Percentiles rank a stretch among this genome's conserved stretches.
Conservation (phyloP, 306 rosid species). For the Prunus padus region DNA sequence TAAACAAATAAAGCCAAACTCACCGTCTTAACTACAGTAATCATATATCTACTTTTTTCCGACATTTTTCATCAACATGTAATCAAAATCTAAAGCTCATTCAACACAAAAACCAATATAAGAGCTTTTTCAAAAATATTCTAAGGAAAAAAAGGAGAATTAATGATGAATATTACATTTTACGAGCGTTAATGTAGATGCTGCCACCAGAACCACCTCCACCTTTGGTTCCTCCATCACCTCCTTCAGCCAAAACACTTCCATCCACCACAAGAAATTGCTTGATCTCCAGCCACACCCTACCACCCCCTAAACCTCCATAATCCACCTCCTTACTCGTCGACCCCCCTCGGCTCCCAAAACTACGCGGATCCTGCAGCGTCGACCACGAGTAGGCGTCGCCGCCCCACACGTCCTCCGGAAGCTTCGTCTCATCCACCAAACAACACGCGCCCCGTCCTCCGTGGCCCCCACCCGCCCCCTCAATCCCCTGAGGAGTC, state of each 20-base stretch:
- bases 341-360: constrained; percentile 81
- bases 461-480: constrained; percentile 95
- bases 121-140: not conserved
- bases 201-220: constrained; percentile 99
- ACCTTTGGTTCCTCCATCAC: constrained; percentile 73
- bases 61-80: not conserved
- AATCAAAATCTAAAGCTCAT: not conserved
- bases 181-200: constrained; percentile 75
- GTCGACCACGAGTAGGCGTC: constrained; percentile 92
- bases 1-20: not conserved
- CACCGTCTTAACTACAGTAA: not conserved
- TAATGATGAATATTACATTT: constrained; percentile 57
- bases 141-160: constrained; percentile 15
- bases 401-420: constrained; percentile 99
- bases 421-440: constrained; percentile 70
- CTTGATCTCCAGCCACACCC: constrained; percentile 46
- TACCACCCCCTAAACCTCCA: constrained; percentile 92
- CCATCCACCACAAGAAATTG: constrained; percentile 73
- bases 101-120: not conserved
- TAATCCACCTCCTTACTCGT: constrained; percentile 76
- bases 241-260: constrained; percentile 78
- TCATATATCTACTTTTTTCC: not conserved
- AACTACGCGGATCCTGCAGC: constrained; percentile 72
- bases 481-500: constrained; percentile 78
- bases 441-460: constrained; percentile 97